Evolutionary conservation across 768 basidiomycete species (phyloP).

Genomic region (Podaxis sp.): DNA sequence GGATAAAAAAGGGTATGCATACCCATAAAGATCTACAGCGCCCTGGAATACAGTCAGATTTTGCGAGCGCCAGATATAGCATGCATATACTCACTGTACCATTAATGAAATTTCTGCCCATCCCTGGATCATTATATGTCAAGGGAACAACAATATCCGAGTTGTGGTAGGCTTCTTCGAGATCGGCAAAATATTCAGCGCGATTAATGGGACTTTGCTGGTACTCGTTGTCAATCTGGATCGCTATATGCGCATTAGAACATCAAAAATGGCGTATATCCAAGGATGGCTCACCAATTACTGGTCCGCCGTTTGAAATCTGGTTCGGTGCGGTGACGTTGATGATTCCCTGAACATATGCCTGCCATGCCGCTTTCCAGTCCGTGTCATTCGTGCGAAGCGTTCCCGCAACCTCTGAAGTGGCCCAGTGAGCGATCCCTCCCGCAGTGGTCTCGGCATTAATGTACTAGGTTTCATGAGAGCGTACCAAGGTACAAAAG

Average conservation of each 20-base stretch:
- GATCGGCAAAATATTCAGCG: slow-evolving; percentile 60
- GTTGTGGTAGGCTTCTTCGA: slow-evolving; percentile 52
- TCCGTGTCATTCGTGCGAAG: slow-evolving; percentile 76
- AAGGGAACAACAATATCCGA: slow-evolving; percentile 66
- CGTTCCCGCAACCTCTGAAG: slow-evolving; percentile 59
- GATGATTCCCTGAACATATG: slow-evolving; percentile 68
- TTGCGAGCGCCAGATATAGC: background rate
- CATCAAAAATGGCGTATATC: background rate
- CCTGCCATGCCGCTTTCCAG: slow-evolving; percentile 68
- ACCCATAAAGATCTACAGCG: slow-evolving; percentile 78
- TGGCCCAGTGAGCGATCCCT: slow-evolving; percentile 69
- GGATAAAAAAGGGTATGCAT: slow-evolving; percentile 11
- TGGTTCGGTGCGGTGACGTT: slow-evolving; percentile 60
- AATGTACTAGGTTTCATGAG: slow-evolving; percentile 46
- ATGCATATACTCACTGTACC: slow-evolving; percentile 49
- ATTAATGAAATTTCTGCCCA: slow-evolving; percentile 60
- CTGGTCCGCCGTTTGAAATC: slow-evolving; percentile 69
- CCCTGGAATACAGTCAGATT: slow-evolving; percentile 36
- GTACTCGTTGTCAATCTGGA: slow-evolving; percentile 68
- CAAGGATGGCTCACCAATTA: slow-evolving; percentile 52
- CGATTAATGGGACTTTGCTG: slow-evolving; percentile 43
- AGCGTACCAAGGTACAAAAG: background rate
- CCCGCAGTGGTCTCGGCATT: slow-evolving; percentile 83
- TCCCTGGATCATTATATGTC: slow-evolving; percentile 71
- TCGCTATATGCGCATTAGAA: slow-evolving; percentile 20